Base-by-base conservation (phyloP, 495 filamentous ascomycete species). In the Hamigera avellanea region DNA sequence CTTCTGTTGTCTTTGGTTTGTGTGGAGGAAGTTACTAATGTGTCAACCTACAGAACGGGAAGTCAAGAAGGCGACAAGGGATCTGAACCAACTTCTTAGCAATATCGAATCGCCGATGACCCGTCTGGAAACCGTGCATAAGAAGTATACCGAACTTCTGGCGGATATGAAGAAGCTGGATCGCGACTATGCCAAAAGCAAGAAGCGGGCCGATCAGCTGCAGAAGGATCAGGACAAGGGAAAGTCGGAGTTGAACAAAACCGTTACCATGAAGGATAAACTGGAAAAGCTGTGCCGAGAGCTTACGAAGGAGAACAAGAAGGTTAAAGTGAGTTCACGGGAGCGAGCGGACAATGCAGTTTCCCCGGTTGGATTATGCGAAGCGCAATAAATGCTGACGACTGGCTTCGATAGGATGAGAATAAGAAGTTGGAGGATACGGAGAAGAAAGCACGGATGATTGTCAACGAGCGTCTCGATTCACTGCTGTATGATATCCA, bases 181-280 rank as follows among this genome's bases (percentile, higher is more conserved):
- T 54, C 81, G 88, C 19, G 91, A 96, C 37, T 84, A 93, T 49
- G 69, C 81, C 27, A 96, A 94, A 62, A 87, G 86, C 50, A 94
- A 94, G 64, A 98, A 95, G 61, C 80, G 86, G 7, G 85, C 81
- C 12, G 91, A 98, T 59, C 82, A 86, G 48, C 56, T 96, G 39
- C 91, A 98, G 61, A 96, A 96, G 56, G 91, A 98, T 44, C 93
- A 93, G 55, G 91, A 98, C 57, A 78, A 83, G 42, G 75, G 77
- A 14, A 77, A 83, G 43, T 80, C 79, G 26, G 91, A 98, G 56
- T 69, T 93, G 35, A 88, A 72, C 57, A 93, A 91, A 57, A 87
- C 83, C 14, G 75, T 81, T 7, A 77, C 76, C 8, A 76, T 95
- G 51, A 93, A 88, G 55, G 84, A 94, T 43, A 95, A 95, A 58